These are phyloP conservation scores for Heterobasidion annosum DNA, from an alignment of 1,284 basidiomycete species.

Conservation along the genomic window DNA sequence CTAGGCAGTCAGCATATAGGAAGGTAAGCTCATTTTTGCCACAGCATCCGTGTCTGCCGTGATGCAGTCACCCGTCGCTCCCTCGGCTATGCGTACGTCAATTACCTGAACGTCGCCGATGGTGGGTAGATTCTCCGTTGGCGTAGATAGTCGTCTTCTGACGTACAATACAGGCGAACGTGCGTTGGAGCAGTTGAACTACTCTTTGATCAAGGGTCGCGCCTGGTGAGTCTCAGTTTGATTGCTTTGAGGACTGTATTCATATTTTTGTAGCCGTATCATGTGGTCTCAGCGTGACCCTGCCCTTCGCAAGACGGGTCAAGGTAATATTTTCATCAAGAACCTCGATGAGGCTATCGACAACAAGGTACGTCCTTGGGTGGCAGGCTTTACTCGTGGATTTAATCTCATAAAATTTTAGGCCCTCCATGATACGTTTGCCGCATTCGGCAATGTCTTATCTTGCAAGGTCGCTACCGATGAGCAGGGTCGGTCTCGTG, in stretches of 20 bases:
- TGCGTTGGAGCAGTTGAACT: conserved; percentile 98
- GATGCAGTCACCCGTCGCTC: conserved; percentile 99
- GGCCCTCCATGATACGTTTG: conserved; percentile 99
- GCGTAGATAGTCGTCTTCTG: conserved; percentile 3
- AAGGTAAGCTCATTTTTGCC: conserved; percentile 1
- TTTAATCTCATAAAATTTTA: conserved; percentile 16
- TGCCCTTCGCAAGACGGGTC: conserved; percentile 96
- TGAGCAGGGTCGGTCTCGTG: conserved; percentile 87
- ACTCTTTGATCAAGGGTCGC: conserved; percentile 96
- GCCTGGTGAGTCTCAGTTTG: conserved; percentile 60
- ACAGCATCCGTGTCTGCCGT: conserved; percentile 97
- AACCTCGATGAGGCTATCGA: conserved; percentile 98
- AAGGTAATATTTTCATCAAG: conserved; percentile 99
- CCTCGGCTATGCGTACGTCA: conserved; percentile 99
- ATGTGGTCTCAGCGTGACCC: conserved; percentile 99
- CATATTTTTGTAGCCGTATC: conserved; percentile 67
- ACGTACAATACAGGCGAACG: conserved; percentile 66
- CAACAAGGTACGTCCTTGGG: conserved; percentile 71
- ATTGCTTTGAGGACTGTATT: not conserved
- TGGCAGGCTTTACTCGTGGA: not conserved
- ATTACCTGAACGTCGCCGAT: conserved; percentile 94
- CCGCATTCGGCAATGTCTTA: conserved; percentile 96
- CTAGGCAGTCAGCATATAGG: conserved; percentile 3
- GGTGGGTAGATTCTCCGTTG: conserved; percentile 42
- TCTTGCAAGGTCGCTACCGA: conserved; percentile 99